A percentile compares a stretch with the other conserved stretches of the same genome.
Evolutionary conservation across 768 basidiomycete genomes (phyloP).

Genomic region (Pisolithus sp.): DNA sequence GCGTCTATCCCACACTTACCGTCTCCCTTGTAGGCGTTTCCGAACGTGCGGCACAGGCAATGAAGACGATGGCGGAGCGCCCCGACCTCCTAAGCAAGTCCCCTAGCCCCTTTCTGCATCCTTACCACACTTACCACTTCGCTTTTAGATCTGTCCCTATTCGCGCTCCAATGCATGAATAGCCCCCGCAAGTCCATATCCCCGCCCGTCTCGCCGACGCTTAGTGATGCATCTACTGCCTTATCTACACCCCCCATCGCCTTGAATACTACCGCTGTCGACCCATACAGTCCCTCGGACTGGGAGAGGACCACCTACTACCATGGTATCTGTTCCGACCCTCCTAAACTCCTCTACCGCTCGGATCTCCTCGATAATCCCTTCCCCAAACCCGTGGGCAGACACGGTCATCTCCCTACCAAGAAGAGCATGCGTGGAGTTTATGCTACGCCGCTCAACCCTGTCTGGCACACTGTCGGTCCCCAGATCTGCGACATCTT

Average conservation of each 20-base stretch:
- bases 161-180: background rate
- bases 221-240: background rate
- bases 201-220: background rate
- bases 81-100: background rate
- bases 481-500: slow-evolving; percentile 22
- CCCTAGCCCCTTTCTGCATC: background rate
- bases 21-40: background rate
- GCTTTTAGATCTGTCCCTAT: background rate
- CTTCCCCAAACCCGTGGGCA: slow-evolving; percentile 19
- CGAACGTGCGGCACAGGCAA: background rate
- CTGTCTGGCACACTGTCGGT: slow-evolving; percentile 28
- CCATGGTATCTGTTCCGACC: slow-evolving; percentile 30
- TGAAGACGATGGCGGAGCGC: background rate
- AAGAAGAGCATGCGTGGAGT: slow-evolving; percentile 33
- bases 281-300: slow-evolving; percentile 20
- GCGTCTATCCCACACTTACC: slow-evolving; percentile 5
- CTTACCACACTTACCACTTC: slow-evolving; percentile 3
- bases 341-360: slow-evolving; percentile 31
- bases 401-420: slow-evolving; percentile 14
- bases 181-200: background rate
- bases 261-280: slow-evolving; percentile 15
- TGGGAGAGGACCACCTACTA: slow-evolving; percentile 27
- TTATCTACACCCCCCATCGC: background rate
- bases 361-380: slow-evolving; percentile 26
- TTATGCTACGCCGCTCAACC: slow-evolving; percentile 30